Evolutionary conservation across 2,329 filamentous ascomycete species (phyloP), one percentile per base, ranked within the genome.

Genomic region (Septoria linicola): DNA sequence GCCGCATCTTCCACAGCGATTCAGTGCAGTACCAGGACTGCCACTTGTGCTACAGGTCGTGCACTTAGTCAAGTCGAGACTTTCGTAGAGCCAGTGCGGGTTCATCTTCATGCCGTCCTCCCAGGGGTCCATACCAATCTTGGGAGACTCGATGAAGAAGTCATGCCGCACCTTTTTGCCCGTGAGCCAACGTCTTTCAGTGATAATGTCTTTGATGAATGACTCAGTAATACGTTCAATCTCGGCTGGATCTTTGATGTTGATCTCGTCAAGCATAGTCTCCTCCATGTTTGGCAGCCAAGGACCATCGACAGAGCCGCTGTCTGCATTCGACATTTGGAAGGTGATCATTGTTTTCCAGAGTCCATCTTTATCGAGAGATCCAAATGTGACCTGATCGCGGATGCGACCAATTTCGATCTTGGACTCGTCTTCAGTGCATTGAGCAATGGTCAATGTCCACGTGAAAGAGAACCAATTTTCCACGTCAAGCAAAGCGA

Each of bases 261-360:
- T 51, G 36, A 55, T 56, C 41, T 64, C 59, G 32, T 62, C 58
- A 23, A 65, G 55, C 35, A 66, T 54, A 5, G 60, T 59, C 35
- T 56, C 56, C 13, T 47, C 32, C 14, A 4, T 19, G 35, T 61
- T 52, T 1, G 57, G 45, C 4, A 49, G 37, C 59, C 59, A 61
- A 8, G 25, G 11, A n/a, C 51, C 43, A 17, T 11, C 35, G n/a
- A 8, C 10, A 17, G 42, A 46, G 2, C 14, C 19, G 8, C 17
- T 21, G 8, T 41, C 41, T 4, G 37, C 8, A 2, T 17, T 8
- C 2, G 46, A 14, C 20, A 59, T 55, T 11, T 44, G 30, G 41
- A 51, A 59, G 3, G 54, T 55, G 2, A 58, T 20, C 53, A 61
- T 56, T 2, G 59, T n/a, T 23, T 41, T 58, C 54, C 55, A 61